Percentiles rank a stretch among this genome's conserved stretches.
Conservation (phyloP, 768 basidiomycete genomes). For the Suillus luteus region DNA sequence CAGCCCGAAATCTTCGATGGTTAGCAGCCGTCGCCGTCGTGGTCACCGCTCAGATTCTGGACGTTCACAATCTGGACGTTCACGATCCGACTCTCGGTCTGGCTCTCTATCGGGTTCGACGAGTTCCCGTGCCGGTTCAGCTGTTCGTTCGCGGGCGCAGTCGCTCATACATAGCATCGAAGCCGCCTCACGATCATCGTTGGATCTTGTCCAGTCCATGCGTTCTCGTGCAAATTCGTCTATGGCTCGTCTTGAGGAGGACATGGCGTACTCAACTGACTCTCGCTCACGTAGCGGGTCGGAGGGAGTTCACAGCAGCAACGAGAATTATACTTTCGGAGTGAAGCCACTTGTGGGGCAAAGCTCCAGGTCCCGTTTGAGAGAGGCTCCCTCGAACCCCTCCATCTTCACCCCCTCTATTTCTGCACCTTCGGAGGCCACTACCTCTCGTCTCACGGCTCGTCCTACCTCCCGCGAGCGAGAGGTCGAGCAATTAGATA, state of each 20-base stretch:
- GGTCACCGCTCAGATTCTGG: constrained; percentile 24
- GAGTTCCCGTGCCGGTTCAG: constrained; percentile 48
- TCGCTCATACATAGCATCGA: constrained; percentile 66
- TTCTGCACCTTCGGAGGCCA: constrained; percentile 28
- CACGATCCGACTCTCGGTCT: constrained; percentile 29
- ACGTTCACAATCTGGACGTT: constrained; percentile 40
- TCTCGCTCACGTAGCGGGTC: constrained; percentile 43
- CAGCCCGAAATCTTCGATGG: constrained; percentile 46
- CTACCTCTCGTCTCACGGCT: constrained; percentile 26
- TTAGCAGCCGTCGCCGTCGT: constrained; percentile 35
- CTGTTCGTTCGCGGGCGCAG: constrained; percentile 63
- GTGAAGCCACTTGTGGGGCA: constrained; percentile 2
- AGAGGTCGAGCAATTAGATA: constrained; percentile 24
- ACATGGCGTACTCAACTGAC: constrained; percentile 39
- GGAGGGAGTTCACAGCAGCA: constrained; percentile 48
- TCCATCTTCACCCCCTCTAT: constrained; percentile 19
- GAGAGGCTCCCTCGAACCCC: constrained; percentile 17
- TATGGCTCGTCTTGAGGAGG: constrained; percentile 68
- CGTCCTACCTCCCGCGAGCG: constrained; percentile 20
- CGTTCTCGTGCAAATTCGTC: constrained; percentile 65
- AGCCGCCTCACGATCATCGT: constrained; percentile 59
- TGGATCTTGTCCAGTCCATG: constrained; percentile 54
- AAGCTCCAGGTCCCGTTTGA: constrained; percentile 22
- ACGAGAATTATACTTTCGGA: constrained; percentile 79
- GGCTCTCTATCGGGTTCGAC: constrained; percentile 28